Base-by-base conservation (phyloP, 2,329 filamentous ascomycete species). In the Tetracladium maxilliforme region DNA sequence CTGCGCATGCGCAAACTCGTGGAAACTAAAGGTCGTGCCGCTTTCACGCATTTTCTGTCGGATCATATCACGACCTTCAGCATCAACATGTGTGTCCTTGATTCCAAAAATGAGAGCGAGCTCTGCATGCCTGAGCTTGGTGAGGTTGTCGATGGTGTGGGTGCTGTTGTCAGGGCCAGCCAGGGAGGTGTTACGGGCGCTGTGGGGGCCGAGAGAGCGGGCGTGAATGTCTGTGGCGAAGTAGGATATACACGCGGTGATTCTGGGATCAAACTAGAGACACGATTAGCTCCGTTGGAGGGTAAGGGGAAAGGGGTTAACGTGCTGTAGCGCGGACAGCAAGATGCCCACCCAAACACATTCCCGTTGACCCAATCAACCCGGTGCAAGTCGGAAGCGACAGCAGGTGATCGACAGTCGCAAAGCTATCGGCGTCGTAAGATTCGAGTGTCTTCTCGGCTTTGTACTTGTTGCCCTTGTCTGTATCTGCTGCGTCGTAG, bases 301-400 rank as follows among this genome's bases (percentile, higher is more conserved):
- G 25, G 9, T 21, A 8, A 12, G 25, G 13, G 3, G 17, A 21
- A 19, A 10, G 13, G 10, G 10, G 24, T 13, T 11, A 25, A 26
- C n/a, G n/a, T n/a, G n/a, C n/a, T n/a, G 73, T 71, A 39, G 64
- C 70, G 21, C 73, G 61, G 45, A 70, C 77, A 27, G 71, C 81
- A 11, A 94, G 67, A 45, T 94, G 87, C 2, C 87, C 86, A 26
- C 87, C 87, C 2, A 94, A 70, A 49, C 86, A 94, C 86, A 94
- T 94, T 32, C 82, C 82, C 9, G 79, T 84, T 5, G 75, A 60
- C 22, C 81, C 81, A 37, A 93, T 68, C 18, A 69, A 65, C 24
- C 84, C 84, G 32, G 73, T 92, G 51, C 84, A 82, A n/a, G 77
- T 83, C 5, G 70, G 64, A 13, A 84, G 63, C 14, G 63, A 65